Base-by-base conservation (phyloP, 768 basidiomycete genomes). In the Fomitopsis pulvina region DNA sequence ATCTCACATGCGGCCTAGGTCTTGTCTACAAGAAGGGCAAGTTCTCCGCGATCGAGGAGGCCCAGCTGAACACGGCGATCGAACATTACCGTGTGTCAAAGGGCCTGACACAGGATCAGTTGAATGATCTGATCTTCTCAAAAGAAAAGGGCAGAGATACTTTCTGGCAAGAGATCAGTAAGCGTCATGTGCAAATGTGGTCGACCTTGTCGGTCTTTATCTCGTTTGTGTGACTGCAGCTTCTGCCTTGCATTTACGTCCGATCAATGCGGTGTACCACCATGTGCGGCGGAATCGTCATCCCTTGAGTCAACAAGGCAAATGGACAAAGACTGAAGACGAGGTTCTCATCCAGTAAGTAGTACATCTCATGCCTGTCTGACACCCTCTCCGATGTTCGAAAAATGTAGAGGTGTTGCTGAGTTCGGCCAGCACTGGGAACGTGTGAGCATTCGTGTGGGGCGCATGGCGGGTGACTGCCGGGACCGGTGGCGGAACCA, bases 1-100 rank as follows among this genome's bases (percentile, higher is more conserved):
- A 27, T 47, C 34, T 32, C 22, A 18, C 8, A 22, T 21, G 32
- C 49, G 39, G 1, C 40, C 52, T 21, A 91, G 88, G 87, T 27
- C 76, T 92, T n/a, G 76, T 87, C 2, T 91, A 88, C 64, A 90
- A 85, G 68, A 90, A 90, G 65, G 89, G 89, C 12, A 91, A 88
- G 61, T 92, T 92, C 59, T 89, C 87, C 22, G 78, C 83, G 0
- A 80, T 81, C 37, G 89, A 92, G 60, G 85, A 82, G 50, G 74
- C 80, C 22, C 82, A 83, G 53, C 65, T 91, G 1, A 74, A 68
- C 54, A 63, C 66, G 12, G 88, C 87, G 6, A 80, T 92, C 29
- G 80, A 84, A 49, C 64, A 68, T 8, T 89, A 82, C 61, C 75
- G 76, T 47, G 57, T 64, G 18, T 64, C 64, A 47, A 79, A 77